phyloP scores from a whole-genome alignment of 2,329 filamentous ascomycete species.

The Colletotrichum tofieldiae region DNA sequence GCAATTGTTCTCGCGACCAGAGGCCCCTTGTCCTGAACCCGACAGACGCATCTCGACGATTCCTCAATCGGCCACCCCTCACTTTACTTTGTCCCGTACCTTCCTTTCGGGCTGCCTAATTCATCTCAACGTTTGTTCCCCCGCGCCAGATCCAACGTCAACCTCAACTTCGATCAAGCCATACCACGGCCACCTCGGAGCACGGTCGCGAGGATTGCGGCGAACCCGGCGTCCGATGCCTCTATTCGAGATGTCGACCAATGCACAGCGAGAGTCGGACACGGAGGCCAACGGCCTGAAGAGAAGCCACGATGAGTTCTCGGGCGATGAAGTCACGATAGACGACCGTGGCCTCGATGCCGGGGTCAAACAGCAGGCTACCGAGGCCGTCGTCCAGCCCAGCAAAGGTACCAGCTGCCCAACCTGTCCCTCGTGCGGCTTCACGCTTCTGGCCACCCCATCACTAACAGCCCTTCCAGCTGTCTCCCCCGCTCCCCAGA shows the following conservation, averaged over 20 bases:
- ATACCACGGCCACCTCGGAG: background rate
- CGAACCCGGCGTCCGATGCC: conserved; percentile 57
- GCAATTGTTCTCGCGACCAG: conserved; percentile 1
- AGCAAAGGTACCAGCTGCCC: conserved; percentile 22
- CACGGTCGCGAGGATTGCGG: conserved; percentile 27
- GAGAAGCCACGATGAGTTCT: conserved; percentile 63
- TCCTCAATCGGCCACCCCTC: background rate
- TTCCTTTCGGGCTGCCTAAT: background rate
- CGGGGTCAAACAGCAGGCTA: conserved; percentile 39
- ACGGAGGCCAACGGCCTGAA: conserved; percentile 61
- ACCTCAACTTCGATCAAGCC: background rate
- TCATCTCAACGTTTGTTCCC: background rate
- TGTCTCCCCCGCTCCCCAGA: conserved; percentile 16
- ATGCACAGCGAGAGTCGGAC: conserved; percentile 58
- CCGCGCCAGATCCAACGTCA: background rate
- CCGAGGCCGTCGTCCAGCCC: conserved; percentile 24
- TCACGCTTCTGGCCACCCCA: background rate
- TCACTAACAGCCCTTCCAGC: background rate
- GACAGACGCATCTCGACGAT: background rate
- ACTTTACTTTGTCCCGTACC: background rate
- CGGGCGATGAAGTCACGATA: conserved; percentile 49
- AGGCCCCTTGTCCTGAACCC: conserved; percentile 6
- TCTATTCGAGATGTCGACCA: conserved; percentile 63
- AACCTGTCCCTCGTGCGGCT: conserved; percentile 3
- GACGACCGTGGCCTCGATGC: conserved; percentile 42